phyloP scores from a whole-genome alignment of 2,329 filamentous ascomycete genomes.

The Amphichorda felina region DNA sequence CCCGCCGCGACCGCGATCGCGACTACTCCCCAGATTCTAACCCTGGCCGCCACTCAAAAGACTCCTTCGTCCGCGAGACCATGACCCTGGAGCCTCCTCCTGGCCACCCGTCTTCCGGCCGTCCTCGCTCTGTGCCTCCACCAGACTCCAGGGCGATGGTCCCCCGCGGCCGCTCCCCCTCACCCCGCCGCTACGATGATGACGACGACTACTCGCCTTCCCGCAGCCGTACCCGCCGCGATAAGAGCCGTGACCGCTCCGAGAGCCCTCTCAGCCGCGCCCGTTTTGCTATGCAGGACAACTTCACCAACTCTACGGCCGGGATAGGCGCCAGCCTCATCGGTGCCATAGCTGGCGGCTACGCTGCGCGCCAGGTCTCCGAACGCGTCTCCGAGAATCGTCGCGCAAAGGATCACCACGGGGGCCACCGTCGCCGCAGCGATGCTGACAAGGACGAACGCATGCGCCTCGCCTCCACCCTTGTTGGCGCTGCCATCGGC shows the following conservation, averaged over 20 bases:
- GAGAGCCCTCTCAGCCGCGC: slow-evolving; percentile 25
- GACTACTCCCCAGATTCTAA: slow-evolving; percentile 11
- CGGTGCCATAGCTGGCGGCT: slow-evolving; percentile 40
- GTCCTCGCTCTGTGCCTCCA: slow-evolving; percentile 21
- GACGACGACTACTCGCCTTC: slow-evolving; percentile 5
- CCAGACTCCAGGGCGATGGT: slow-evolving; percentile 12
- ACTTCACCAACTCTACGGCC: slow-evolving; percentile 33
- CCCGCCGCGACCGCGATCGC: slow-evolving; percentile 3
- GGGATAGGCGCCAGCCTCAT: slow-evolving; percentile 39
- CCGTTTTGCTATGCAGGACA: slow-evolving; percentile 27
- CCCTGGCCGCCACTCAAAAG: slow-evolving; percentile 10
- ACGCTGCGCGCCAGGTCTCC: slow-evolving; percentile 36
- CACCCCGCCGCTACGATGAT: slow-evolving; percentile 5
- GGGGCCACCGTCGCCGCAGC: slow-evolving; percentile 11
- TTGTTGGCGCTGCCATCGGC: slow-evolving; percentile 42
- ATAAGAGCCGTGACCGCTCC: slow-evolving; percentile 5
- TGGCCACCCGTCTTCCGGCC: slow-evolving; percentile 8
- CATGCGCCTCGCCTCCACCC: slow-evolving; percentile 30
- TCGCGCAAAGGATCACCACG: slow-evolving; percentile 5
- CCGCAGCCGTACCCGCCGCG: slow-evolving; percentile 11
- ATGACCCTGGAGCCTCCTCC: slow-evolving; percentile 15
- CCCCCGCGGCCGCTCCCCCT: slow-evolving; percentile 9
- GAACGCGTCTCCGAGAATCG: slow-evolving; percentile 24
- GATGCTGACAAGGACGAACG: slow-evolving; percentile 13
- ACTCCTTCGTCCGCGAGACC: slow-evolving; percentile 13